Evolutionary conservation across 1,284 basidiomycete genomes (phyloP).

Genomic region (Malassezia yamatoensis): DNA sequence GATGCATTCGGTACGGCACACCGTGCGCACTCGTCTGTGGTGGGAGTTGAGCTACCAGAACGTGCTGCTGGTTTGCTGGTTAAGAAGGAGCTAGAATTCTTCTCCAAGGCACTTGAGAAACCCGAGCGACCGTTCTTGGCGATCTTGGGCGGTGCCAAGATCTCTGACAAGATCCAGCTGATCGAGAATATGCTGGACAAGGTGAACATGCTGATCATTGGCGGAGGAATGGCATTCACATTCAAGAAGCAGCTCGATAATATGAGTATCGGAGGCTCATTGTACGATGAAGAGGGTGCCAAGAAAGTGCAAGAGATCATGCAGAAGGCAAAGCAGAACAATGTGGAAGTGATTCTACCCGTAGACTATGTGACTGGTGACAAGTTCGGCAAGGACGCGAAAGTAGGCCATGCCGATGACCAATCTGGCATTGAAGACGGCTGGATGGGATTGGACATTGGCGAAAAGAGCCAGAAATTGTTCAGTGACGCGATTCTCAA

Average conservation of each 20-base stretch:
- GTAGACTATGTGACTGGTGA: slow-evolving; percentile 88
- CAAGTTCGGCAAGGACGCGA: slow-evolving; percentile 87
- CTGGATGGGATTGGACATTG: slow-evolving; percentile 77
- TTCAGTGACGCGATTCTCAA: slow-evolving; percentile 72
- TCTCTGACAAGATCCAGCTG: slow-evolving; percentile 96
- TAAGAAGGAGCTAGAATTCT: slow-evolving; percentile 98
- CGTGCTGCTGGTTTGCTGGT: slow-evolving; percentile 91
- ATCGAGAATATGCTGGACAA: slow-evolving; percentile 99
- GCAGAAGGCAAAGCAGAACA: slow-evolving; percentile 85
- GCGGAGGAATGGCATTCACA: slow-evolving; percentile 98
- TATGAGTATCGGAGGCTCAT: slow-evolving; percentile 76
- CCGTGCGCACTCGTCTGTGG: slow-evolving; percentile 96
- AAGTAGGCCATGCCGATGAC: slow-evolving; percentile 66
- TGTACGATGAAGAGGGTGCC: slow-evolving; percentile 82
- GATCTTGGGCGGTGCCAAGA: slow-evolving; percentile 96
- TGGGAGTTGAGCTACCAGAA: slow-evolving; percentile 85
- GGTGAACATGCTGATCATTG: slow-evolving; percentile 91
- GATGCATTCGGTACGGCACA: slow-evolving; percentile 98
- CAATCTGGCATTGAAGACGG: slow-evolving; percentile 67
- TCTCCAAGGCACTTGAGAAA: slow-evolving; percentile 89
- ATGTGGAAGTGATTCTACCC: slow-evolving; percentile 90
- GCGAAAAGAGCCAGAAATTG: slow-evolving; percentile 62
- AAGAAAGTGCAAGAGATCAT: slow-evolving; percentile 75
- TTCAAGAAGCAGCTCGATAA: slow-evolving; percentile 90
- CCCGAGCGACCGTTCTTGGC: slow-evolving; percentile 94